Evolutionary conservation across 768 basidiomycete species (phyloP), one percentile per base, ranked within the genome.

Genomic region (Naganishia antarctica): DNA sequence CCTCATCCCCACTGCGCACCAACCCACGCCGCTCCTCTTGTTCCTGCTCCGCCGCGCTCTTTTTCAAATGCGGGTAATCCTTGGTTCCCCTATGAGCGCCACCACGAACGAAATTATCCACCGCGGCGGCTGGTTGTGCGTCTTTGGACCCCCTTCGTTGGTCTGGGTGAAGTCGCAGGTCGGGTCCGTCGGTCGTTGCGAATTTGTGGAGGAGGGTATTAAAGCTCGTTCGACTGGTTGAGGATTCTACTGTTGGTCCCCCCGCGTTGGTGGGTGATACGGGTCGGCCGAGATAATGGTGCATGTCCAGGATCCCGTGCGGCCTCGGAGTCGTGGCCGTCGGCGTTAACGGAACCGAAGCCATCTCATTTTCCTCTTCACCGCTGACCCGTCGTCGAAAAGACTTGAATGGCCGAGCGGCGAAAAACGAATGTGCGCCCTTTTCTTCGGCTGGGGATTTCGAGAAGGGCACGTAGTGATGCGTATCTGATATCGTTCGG

Each of bases 41-140:
- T 4, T 61, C 64, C 60, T 45, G 45, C 9, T 60, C 61, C 23
- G 31, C 58, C 16, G 57, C 66, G 32, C 65, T 32, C 26, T 68
- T 63, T 32, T 46, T 37, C 32, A 68, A 31, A 62, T 71, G 70
- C 11, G 70, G 72, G 43, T 73, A 71, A 48, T 73, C 70, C 44
- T 51, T 63, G 15, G 60, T 68, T 3, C 68, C 69, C 12, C 69
- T 31, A 68, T 72, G 71, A 0, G 66, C 44, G 2, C 68, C 65
- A 1, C 68, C 65, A 2, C 70, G 57, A 13, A 29, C 49, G 60
- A 61, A 48, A 40, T 63, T 53, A 16, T 48, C 51, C 2, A 45
- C 25, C n/a, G 13, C 59, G 4, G 59, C 37, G 9, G 15, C n/a
- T 41, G 21, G 26, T 18, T 8, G 15, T 21, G 34, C 18, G 23